These are phyloP conservation scores for Lactuca saligna DNA, from an alignment of 129 eudicot genomes.

Conservation along the genomic window DNA sequence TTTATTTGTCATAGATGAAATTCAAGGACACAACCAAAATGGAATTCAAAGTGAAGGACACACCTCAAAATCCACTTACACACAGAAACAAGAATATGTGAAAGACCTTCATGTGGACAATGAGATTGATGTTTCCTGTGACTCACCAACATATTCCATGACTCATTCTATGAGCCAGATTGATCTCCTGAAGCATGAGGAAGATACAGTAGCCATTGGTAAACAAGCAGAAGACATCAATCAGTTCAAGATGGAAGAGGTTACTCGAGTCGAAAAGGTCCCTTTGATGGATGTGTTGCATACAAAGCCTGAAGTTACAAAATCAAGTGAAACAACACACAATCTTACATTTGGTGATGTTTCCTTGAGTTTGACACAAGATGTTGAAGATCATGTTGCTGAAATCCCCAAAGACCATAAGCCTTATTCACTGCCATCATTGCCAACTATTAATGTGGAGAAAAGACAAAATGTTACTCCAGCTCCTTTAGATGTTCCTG, in stretches of 20 bases:
- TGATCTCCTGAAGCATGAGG: slow-evolving; percentile 18
- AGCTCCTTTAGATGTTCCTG: slow-evolving; percentile 30
- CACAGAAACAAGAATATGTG: slow-evolving; percentile 32
- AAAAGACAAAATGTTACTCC: slow-evolving; percentile 26
- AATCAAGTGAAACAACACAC: slow-evolving; percentile 18
- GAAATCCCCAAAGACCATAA: slow-evolving; percentile 34
- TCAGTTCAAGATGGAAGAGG: slow-evolving; percentile 36
- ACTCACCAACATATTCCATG: neutral
- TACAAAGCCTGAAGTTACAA: slow-evolving; percentile 13
- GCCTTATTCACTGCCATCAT: slow-evolving; percentile 29
- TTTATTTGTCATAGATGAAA: slow-evolving; percentile 39
- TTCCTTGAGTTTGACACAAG: slow-evolving; percentile 34
- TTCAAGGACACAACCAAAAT: slow-evolving; percentile 30
- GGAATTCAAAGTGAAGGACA: slow-evolving; percentile 30
- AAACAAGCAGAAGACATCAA: slow-evolving; percentile 37
- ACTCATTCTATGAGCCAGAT: slow-evolving; percentile 18
- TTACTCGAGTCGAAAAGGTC: slow-evolving; percentile 23
- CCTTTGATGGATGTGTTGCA: slow-evolving; percentile 23
- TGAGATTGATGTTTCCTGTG: slow-evolving; percentile 21
- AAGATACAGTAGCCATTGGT: slow-evolving; percentile 20
- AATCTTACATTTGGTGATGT: slow-evolving; percentile 34
- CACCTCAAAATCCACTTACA: slow-evolving; percentile 16
- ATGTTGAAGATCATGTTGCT: slow-evolving; percentile 27
- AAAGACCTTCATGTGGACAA: slow-evolving; percentile 12
- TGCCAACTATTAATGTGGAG: slow-evolving; percentile 29